Percentiles rank a stretch among this genome's conserved stretches.
Evolutionary conservation across 2,329 filamentous ascomycete species (phyloP).

Genomic region (Penicillium brevicompactum): DNA sequence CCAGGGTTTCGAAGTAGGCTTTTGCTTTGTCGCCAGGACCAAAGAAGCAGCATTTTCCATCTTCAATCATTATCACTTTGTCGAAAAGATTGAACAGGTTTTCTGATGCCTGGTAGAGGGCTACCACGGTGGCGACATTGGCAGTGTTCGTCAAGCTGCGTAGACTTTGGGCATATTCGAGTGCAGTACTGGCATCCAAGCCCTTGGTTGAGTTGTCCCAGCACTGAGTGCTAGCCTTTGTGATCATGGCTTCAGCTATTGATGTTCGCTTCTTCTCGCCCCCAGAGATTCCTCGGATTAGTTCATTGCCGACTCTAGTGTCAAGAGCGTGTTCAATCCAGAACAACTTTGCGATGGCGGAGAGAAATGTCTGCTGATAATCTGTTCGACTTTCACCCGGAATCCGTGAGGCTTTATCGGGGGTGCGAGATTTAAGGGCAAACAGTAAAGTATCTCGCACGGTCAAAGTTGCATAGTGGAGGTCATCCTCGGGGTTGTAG

Average conservation of each 20-base stretch:
- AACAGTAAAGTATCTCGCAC: slow-evolving; percentile 75
- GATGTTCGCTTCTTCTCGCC: slow-evolving; percentile 78
- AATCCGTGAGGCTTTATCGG: slow-evolving; percentile 61
- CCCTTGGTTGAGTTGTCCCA: slow-evolving; percentile 79
- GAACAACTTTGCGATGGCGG: slow-evolving; percentile 70
- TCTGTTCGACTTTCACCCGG: slow-evolving; percentile 63
- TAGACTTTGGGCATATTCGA: slow-evolving; percentile 71
- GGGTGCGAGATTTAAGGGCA: slow-evolving; percentile 69
- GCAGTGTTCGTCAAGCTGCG: slow-evolving; percentile 66
- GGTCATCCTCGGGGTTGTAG: slow-evolving; percentile 77
- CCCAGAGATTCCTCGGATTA: slow-evolving; percentile 70
- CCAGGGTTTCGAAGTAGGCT: slow-evolving; percentile 69
- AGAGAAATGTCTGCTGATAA: slow-evolving; percentile 63
- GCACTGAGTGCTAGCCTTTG: slow-evolving; percentile 65
- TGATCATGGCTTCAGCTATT: slow-evolving; percentile 76
- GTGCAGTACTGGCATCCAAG: slow-evolving; percentile 71
- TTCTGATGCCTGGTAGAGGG: slow-evolving; percentile 69
- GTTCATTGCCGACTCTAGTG: slow-evolving; percentile 75
- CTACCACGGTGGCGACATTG: slow-evolving; percentile 63
- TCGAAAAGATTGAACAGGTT: slow-evolving; percentile 61
- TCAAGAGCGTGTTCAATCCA: slow-evolving; percentile 71
- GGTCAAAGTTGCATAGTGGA: slow-evolving; percentile 76
- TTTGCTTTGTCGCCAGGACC: slow-evolving; percentile 66
- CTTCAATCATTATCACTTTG: slow-evolving; percentile 68
- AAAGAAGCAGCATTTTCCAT: slow-evolving; percentile 72